Percentiles rank a stretch among this genome's conserved stretches.
Conservation (phyloP, 768 basidiomycete genomes). For the Psilocybe cyanescens region DNA sequence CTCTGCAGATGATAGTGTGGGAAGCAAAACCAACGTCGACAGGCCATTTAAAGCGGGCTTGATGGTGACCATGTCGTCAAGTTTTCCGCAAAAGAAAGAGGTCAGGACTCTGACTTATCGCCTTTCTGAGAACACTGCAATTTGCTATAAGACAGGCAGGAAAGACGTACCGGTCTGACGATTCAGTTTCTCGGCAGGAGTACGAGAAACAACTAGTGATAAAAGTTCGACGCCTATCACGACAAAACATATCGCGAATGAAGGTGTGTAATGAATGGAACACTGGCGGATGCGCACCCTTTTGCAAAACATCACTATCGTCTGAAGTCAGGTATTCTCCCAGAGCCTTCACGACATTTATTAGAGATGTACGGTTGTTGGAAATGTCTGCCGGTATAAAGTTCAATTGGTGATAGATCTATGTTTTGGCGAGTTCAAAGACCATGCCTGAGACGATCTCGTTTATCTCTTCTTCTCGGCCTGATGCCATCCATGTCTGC, state of each 20-base stretch:
- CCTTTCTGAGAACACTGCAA: constrained; percentile 2
- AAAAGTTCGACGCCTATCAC: constrained; percentile 81
- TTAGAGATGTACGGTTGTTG: constrained; percentile 58
- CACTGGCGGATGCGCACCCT: constrained; percentile 54
- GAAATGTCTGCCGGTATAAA: constrained; percentile 44
- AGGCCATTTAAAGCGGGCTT: constrained; percentile 84
- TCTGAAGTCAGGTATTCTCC: constrained; percentile 90
- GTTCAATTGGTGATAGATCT: constrained; percentile 16
- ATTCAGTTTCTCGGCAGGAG: constrained; percentile 68
- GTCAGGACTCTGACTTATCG: constrained; percentile 77
- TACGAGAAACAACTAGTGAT: constrained; percentile 66
- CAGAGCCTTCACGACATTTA: constrained; percentile 83
- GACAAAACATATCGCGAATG: constrained; percentile 2
- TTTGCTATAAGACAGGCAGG: neutral
- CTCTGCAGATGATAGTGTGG: constrained; percentile 68
- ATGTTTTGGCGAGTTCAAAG: constrained; percentile 10
- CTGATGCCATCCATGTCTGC: constrained; percentile 74
- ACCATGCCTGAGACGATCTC: constrained; percentile 62
- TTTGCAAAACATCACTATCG: constrained; percentile 74
- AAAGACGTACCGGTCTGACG: constrained; percentile 73
- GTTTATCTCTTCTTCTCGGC: constrained; percentile 60
- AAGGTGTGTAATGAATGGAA: neutral
- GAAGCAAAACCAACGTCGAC: constrained; percentile 60
- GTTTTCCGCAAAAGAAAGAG: constrained; percentile 82
- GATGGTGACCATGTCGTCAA: constrained; percentile 85